Evolutionary conservation across 805 yeast genomes (phyloP).

Genomic region (Lipomyces yamadae): DNA sequence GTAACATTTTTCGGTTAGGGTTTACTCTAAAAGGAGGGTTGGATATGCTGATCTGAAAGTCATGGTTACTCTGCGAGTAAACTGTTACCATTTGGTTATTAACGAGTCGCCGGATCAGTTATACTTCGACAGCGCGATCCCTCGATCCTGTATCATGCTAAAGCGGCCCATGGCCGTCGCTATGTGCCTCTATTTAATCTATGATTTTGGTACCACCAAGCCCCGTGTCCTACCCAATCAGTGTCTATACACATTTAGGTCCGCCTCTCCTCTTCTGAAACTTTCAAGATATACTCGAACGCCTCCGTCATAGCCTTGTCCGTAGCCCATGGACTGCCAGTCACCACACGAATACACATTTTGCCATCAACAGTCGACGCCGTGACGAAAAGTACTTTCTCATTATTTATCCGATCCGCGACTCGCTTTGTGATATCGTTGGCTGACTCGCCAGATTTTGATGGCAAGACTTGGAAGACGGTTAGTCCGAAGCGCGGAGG

Average conservation of each 20-base stretch:
- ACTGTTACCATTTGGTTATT: no score
- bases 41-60: no score
- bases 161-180: not conserved
- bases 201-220: not conserved
- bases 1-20: no score
- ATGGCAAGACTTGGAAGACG: constrained; percentile 34
- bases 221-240: not conserved
- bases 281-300: constrained; percentile 20
- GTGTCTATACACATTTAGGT: not conserved
- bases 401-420: constrained; percentile 28
- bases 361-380: constrained; percentile 29
- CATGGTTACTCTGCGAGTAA: no score
- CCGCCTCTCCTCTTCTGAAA: constrained; percentile 31
- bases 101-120: no score
- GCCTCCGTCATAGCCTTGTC: constrained; percentile 29
- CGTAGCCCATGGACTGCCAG: constrained; percentile 37
- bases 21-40: no score
- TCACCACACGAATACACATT: constrained; percentile 35
- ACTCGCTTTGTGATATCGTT: constrained; percentile 34
- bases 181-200: not conserved
- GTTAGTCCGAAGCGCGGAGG: constrained; percentile 37
- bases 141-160: not conserved
- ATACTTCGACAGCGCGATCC: not conserved
- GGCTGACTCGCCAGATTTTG: constrained; percentile 7
- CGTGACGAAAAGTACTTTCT: constrained; percentile 36